Base-by-base conservation (phyloP, 495 filamentous ascomycete genomes). In the Aspergillus kassunensis region DNA sequence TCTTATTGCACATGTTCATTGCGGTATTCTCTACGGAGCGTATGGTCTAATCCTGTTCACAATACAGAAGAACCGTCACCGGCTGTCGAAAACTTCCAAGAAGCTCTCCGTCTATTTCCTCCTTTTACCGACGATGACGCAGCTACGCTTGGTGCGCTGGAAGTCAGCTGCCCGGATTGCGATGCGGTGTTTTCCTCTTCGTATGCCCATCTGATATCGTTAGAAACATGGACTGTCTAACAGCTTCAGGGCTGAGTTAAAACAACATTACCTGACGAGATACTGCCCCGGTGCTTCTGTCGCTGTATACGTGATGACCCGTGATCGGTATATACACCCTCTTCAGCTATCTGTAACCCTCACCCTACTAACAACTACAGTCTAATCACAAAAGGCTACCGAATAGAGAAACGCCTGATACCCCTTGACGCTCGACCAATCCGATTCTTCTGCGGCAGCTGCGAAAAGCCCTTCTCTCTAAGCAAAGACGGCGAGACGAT, bases 321-420 rank as follows among this genome's bases (percentile, higher is more conserved):
- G 60, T 45, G 62, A 68, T 59, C 61, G 63, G 65, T 68, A 56
- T 15, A 29, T 43, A 29, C 1, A 0, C 19, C 9, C 23, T 36
- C 15, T 16, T 16, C n/a, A 16, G 2, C 13, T 36, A 18, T 19
- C 18, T 33, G 30, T 11, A 5, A 11, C 13, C 12, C 6, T 33
- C 5, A 11, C 12, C 1, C 11, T 16, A 23, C 30, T 46, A 15
- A 46, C 19, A 16, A 11, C 40, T 7, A 6, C 21, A 68, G 65
- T 16, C 42, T 65, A 18, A 68, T 68, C 42, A 68, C 61, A 11
- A 65, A 68, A 50, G 65, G 65, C 8, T 68, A 65, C 43, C 58
- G 65, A 12, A 60, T 68, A 53, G 65, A 68, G 44, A 65, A 64
- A 43, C 55, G 62, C 19, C 7, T 65, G 6, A 34, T 68, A 6